Conservation (phyloP, 805 yeast species). For the Suhomyces sp. region DNA sequence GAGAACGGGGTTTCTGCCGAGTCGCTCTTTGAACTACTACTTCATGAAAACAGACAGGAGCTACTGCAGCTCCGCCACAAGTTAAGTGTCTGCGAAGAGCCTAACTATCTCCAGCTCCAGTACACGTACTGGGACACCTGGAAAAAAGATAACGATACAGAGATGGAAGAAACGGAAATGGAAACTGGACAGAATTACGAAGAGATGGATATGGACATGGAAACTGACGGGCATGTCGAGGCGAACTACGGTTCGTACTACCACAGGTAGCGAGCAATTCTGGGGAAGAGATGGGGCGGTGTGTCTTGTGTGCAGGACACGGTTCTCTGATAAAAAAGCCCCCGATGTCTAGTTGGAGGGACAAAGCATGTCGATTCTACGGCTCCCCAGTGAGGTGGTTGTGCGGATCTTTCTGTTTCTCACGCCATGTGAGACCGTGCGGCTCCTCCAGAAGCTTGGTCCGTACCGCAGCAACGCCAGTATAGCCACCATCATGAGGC, state of each 20-base stretch:
- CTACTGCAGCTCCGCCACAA: conserved; percentile 12
- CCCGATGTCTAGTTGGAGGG: not conserved
- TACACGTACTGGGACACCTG: not conserved
- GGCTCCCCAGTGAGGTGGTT: conserved; percentile 19
- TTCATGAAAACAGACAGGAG: conserved; percentile 27
- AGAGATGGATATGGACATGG: not conserved
- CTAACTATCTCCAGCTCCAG: not conserved
- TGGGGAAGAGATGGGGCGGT: not conserved
- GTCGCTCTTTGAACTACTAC: conserved; percentile 24
- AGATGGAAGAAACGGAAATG: not conserved
- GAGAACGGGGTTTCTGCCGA: conserved; percentile 18
- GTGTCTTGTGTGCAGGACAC: not conserved
- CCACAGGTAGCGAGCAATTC: conserved; percentile 3
- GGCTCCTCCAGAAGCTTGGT: conserved; percentile 6
- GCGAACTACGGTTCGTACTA: conserved; percentile 20
- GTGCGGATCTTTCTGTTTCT: conserved; percentile 11
- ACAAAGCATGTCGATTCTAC: conserved; percentile 1
- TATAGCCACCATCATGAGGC: not conserved
- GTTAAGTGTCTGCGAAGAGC: not conserved
- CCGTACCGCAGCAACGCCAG: not conserved
- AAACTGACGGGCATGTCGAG: conserved; percentile 4
- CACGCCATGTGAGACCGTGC: conserved; percentile 5
- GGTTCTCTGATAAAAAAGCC: not conserved
- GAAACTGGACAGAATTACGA: not conserved
- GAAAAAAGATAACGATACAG: not conserved